Evolutionary conservation across 495 filamentous ascomycete genomes (phyloP), one percentile per base, ranked within the genome.

Genomic region (Aspergillus sclerotioniger): DNA sequence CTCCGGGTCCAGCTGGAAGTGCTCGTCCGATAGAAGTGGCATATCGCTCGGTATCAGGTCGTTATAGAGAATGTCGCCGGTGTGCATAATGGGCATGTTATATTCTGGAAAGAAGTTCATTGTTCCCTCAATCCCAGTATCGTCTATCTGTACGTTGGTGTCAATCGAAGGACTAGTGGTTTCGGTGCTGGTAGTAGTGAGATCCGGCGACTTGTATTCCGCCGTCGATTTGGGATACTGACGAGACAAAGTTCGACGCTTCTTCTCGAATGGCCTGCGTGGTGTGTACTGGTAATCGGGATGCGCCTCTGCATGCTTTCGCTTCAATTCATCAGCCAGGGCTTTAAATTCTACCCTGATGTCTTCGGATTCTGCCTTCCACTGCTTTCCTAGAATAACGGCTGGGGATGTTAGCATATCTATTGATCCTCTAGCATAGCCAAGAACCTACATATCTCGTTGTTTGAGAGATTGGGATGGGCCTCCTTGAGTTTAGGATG

Each of bases 251-350:
- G 54, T 50, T 12, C 78, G 75, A 32, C 73, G 70, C 62, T 78
- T 79, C 45, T 72, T 80, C 54, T 80, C 71, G 17, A 69, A 72
- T 9, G 79, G 72, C 58, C 76, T 78, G 39, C 81, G 75, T 31
- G 81, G 81, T 29, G 69, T 64, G 56, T 77, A 81, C 31, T 79
- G 72, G 54, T 81, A 84, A 16, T 73, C 70, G 8, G 80, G 80
- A 56, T 81, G 66, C 8, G 71, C 63, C n/a, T 63, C 51, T 16
- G 65, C 56, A 54, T 83, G 80, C 54, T 72, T 65, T 9, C 47
- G 51, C 57, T 82, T 81, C 0, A 67, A 54, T 7, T 72, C 57
- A 17, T 76, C 69, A 0, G 81, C 72, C 28, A 72, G 50, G 0
- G 37, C 33, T 19, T 70, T 71, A 59, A 63, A 84, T 3, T 62